Evolutionary conservation across 306 rosid species (phyloP).

Genomic region (Canavalia ensiformis): DNA sequence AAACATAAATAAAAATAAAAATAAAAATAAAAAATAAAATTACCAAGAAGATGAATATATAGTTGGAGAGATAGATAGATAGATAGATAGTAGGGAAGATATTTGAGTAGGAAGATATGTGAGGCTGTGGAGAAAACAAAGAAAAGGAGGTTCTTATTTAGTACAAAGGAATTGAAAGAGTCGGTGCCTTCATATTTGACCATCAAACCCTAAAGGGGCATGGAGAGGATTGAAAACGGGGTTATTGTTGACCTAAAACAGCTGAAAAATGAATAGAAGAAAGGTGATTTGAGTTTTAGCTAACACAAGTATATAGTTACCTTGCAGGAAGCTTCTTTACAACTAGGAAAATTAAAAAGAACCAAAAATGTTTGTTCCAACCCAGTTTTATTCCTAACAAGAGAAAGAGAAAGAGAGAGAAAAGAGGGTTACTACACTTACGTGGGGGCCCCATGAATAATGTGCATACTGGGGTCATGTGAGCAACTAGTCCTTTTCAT

Average conservation of each 20-base stretch:
- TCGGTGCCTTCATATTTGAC: conserved; percentile 79
- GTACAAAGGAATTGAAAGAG: conserved; percentile 45
- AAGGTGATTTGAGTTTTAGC: conserved; percentile 51
- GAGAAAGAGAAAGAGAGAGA: background rate
- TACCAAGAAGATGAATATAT: conserved; percentile 42
- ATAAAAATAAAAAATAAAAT: background rate
- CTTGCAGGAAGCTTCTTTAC: conserved; percentile 56
- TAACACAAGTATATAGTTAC: conserved; percentile 49
- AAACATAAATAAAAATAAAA: background rate
- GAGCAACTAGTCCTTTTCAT: conserved; percentile 76
- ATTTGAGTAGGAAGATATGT: conserved; percentile 46
- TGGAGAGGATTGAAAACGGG: conserved; percentile 45
- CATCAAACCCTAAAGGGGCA: conserved; percentile 65
- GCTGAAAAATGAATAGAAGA: conserved; percentile 13
- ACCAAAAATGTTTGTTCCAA: conserved; percentile 37
- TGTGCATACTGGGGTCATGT: conserved; percentile 72
- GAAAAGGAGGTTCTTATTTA: conserved; percentile 37
- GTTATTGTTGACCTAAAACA: conserved; percentile 61
- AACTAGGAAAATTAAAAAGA: conserved; percentile 42
- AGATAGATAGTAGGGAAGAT: conserved; percentile 36
- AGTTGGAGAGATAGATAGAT: background rate
- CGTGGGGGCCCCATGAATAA: conserved; percentile 73
- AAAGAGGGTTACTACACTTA: conserved; percentile 54
- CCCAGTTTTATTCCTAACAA: conserved; percentile 57
- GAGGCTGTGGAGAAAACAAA: conserved; percentile 50